phyloP scores from a whole-genome alignment of 805 yeast genomes.

The Ascoidea rubescens region DNA sequence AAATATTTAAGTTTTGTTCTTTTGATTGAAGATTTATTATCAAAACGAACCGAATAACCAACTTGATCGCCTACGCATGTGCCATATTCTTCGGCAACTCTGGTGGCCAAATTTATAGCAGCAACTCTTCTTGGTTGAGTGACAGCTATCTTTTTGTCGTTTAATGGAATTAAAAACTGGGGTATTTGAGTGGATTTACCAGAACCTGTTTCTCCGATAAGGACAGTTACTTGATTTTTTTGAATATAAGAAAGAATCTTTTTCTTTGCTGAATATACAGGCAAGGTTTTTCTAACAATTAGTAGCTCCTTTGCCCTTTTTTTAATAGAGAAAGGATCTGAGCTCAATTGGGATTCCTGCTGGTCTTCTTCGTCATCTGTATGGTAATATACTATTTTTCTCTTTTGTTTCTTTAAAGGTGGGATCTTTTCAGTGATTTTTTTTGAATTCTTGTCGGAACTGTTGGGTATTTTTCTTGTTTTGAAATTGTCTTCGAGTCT shows the following conservation, averaged over 20 bases:
- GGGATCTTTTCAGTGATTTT: too few relatives aligned
- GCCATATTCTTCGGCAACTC: slow-evolving; percentile 86
- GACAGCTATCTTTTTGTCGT: slow-evolving; percentile 57
- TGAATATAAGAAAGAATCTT: slow-evolving; percentile 42
- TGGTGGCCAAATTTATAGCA: slow-evolving; percentile 82
- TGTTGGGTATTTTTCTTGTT: background rate
- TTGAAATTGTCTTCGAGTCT: too few relatives aligned
- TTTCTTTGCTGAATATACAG: slow-evolving; percentile 62
- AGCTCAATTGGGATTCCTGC: too few relatives aligned
- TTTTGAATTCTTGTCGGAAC: background rate
- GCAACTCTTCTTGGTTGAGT: slow-evolving; percentile 98
- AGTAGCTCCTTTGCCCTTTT: slow-evolving; percentile 29
- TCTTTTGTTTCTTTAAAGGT: too few relatives aligned
- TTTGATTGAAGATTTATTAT: slow-evolving; percentile 41
- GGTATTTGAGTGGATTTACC: slow-evolving; percentile 98
- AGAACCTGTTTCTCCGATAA: slow-evolving; percentile 95
- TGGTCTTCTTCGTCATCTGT: too few relatives aligned
- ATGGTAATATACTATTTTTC: too few relatives aligned
- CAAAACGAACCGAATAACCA: slow-evolving; percentile 89
- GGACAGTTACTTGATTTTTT: slow-evolving; percentile 52
- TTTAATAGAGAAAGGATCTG: slow-evolving; percentile 14
- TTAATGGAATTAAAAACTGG: slow-evolving; percentile 57
- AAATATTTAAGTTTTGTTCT: slow-evolving; percentile 68
- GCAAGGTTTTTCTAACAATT: slow-evolving; percentile 43
- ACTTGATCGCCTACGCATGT: slow-evolving; percentile 65